These are phyloP conservation scores for Lactarius hatsudake DNA, from an alignment of 768 basidiomycete genomes.

Conservation along the genomic window DNA sequence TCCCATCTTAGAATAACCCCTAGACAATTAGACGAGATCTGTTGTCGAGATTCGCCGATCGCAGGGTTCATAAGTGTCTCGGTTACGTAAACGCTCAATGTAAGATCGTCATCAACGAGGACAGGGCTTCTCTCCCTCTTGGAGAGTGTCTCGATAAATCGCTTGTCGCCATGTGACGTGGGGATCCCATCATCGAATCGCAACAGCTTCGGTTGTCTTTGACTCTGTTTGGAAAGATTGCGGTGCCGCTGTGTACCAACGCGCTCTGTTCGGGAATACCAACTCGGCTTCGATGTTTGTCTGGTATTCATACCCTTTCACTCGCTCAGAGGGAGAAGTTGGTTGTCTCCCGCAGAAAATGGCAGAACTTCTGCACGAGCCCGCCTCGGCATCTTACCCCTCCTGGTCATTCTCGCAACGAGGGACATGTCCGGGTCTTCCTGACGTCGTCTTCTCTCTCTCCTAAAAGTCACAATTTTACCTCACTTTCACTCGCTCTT, in stretches of 20 bases:
- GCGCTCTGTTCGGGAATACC: constrained; percentile 10
- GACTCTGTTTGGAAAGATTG: constrained; percentile 22
- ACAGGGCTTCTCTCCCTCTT: neutral
- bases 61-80: neutral
- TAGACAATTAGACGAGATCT: neutral
- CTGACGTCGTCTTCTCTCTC: constrained; percentile 1
- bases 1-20: neutral
- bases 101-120: neutral
- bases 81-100: neutral
- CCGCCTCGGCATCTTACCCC: constrained; percentile 15
- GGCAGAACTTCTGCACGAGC: constrained; percentile 19
- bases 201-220: constrained; percentile 2
- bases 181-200: constrained; percentile 6
- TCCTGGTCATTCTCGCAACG: constrained; percentile 6
- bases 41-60: constrained; percentile 1
- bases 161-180: constrained; percentile 17
- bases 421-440: neutral
- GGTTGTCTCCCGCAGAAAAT: constrained; percentile 15
- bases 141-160: constrained; percentile 16
- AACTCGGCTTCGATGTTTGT: constrained; percentile 18
- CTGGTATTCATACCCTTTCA: constrained; percentile 16
- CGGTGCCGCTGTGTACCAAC: neutral
- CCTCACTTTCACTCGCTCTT: constrained; percentile 2
- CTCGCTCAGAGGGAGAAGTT: constrained; percentile 14
- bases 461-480: constrained; percentile 11